Percentiles rank a stretch among this genome's conserved stretches.
Conservation (phyloP, 331 rosid species). For the Malus hybrid region DNA sequence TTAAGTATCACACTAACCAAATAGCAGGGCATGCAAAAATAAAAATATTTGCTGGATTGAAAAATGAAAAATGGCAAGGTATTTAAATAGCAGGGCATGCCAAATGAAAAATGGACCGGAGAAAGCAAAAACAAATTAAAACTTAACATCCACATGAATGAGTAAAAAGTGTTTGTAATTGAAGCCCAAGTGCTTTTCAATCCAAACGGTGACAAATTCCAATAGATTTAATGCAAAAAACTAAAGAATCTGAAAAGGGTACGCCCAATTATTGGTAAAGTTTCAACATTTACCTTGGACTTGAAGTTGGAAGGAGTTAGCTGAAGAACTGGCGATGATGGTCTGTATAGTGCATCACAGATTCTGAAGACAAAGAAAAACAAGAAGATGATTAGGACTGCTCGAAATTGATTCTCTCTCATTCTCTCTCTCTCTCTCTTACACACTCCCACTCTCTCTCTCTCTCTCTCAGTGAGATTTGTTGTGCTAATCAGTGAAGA, state of each 20-base stretch:
- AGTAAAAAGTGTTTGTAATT: too few relatives aligned
- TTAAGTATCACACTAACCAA: too few relatives aligned
- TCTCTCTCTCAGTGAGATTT: background rate
- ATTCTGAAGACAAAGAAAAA: conserved; percentile 23
- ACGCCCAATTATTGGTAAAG: background rate
- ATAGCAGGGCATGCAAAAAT: too few relatives aligned
- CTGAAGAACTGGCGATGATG: conserved; percentile 91
- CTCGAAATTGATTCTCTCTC: conserved; percentile 28
- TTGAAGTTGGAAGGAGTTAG: conserved; percentile 90
- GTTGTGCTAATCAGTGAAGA: conserved; percentile 12
- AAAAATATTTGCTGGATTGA: too few relatives aligned
- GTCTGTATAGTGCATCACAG: conserved; percentile 70
- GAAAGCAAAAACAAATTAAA: too few relatives aligned
- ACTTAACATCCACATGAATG: too few relatives aligned
- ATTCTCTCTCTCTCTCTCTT: conserved; percentile 21
- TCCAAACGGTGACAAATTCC: background rate
- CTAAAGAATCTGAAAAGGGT: background rate
- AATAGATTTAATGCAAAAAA: background rate
- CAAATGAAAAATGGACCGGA: too few relatives aligned
- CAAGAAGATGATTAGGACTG: conserved; percentile 15
- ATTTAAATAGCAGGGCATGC: too few relatives aligned
- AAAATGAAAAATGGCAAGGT: too few relatives aligned
- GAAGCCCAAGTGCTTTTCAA: background rate
- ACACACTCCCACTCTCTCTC: background rate
- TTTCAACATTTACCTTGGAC: conserved; percentile 57